phyloP scores from a whole-genome alignment of 768 basidiomycete genomes.

The Suillus decipiens region DNA sequence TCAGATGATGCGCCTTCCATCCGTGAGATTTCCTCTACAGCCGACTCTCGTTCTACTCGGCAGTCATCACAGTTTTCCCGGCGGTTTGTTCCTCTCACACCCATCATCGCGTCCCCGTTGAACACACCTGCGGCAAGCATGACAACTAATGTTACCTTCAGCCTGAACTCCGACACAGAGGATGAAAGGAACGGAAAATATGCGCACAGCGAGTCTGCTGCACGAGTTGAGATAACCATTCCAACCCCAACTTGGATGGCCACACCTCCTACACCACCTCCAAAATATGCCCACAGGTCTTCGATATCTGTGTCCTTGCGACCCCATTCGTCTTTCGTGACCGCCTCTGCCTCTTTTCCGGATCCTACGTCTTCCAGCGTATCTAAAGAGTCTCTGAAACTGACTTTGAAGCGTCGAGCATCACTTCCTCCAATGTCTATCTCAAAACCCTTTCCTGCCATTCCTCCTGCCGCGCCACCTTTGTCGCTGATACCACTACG shows the following conservation, averaged over 20 bases:
- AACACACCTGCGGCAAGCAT: conserved; percentile 47
- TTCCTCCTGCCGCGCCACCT: conserved; percentile 8
- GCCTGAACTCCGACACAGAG: conserved; percentile 11
- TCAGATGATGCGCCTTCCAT: neutral
- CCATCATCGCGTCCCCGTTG: conserved; percentile 61
- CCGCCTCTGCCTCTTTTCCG: conserved; percentile 36
- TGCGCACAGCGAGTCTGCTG: neutral
- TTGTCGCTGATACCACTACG: neutral
- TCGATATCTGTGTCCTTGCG: conserved; percentile 36
- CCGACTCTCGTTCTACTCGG: conserved; percentile 8
- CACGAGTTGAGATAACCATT: conserved; percentile 22
- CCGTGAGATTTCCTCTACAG: neutral
- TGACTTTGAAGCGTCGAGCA: conserved; percentile 35
- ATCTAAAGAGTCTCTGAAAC: conserved; percentile 13
- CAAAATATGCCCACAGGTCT: conserved; percentile 36
- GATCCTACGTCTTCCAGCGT: conserved; percentile 27
- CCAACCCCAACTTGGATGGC: conserved; percentile 56
- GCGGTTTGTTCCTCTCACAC: conserved; percentile 52
- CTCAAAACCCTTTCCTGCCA: conserved; percentile 16
- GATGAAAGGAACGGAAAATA: conserved; percentile 12
- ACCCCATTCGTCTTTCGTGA: conserved; percentile 49
- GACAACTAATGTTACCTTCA: conserved; percentile 26
- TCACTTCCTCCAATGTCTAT: conserved; percentile 43
- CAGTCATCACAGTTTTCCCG: conserved; percentile 29
- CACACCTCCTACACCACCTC: conserved; percentile 59